Base-by-base conservation (phyloP, 805 yeast genomes). In the Candida pini region DNA sequence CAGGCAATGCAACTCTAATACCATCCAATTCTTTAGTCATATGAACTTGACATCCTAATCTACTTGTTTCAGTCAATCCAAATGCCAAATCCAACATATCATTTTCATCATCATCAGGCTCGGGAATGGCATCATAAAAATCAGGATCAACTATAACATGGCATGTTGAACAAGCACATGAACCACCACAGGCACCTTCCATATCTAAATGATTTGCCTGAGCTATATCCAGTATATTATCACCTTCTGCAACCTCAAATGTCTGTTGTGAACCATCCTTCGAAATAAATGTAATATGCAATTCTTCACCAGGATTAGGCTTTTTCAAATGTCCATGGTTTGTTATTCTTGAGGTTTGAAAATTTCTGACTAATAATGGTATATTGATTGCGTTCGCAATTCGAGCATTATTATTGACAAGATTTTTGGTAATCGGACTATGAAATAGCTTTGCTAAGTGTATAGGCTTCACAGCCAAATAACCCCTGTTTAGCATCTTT, bases 161-260 rank as follows among this genome's bases (percentile, higher is more conserved):
- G 56, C 98, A 92, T 0, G 98, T 92, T 5, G 97, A 88, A 58
- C 98, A 92, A 1, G 98, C 98, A 68, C 98, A 92, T 4, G 97
- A 87, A 4, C 97, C 98, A 16, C 98, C 98, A 62, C 98, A 92
- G 0, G 98, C 98, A 29, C 80, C 96, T 58, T 92, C 98, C 92
- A 92, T 89, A 47, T 92, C 98, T 38, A 92, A 61, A 50, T 89
- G 82, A 54, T 89, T 63, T 3, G 92, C 94, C 63, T 92, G 97
- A 5, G 97, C 98, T 37, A 92, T 87, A 56, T 92, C 98, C 56
- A 92, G 64, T 18, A 92, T 54, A 24, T 88, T 78, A 54, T 92
- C 98, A 10, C 97, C 97, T 48, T 82, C 96, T 2, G 90, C 81
- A 2, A 82, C 97, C 53, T 88, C 96, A 48, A 73, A 75, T 1